Evolutionary conservation across 352 stramenopile genomes (phyloP), one percentile per base, ranked within the genome.

Genomic region (Aphanomyces astaci): DNA sequence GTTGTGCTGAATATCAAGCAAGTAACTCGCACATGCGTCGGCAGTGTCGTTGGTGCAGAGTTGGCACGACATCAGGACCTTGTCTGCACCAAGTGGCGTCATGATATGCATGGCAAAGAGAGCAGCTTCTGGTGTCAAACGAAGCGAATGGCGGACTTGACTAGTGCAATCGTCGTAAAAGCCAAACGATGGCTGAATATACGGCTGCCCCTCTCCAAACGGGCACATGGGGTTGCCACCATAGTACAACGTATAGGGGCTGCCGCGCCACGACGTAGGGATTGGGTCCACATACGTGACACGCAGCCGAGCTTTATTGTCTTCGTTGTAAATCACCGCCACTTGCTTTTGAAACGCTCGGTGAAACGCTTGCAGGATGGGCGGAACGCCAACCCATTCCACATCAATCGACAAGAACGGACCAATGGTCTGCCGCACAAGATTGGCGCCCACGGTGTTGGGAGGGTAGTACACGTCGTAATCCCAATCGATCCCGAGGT

Each of bases 81-180:
- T 24, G 9, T 22, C 15, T 52, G 24, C 13, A 32, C 24, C 30
- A 4, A 62, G 30, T 4, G 53, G 53, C 13, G 11, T 43, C 45
- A 9, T 25, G 9, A 33, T 13, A 15, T 11, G 32, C 13, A 68
- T 25, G 15, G 62, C 62, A 45, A 68, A 68, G n/a, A 59, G 43
- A n/a, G 45, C 62, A 30, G 10, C 32, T 28, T 31, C n/a, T 9
- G 36, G 25, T 4, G 53, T 24, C 10, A 68, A 17, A 10, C 1
- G 1, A 46, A 68, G 22, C 28, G 36, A 57, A 4, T 57, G 51
- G 5, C 11, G 62, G 5, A 17, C 25, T 9, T 22, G 13, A 1
- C 9, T 19, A 15, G n/a, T 33, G 51, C 62, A 68, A 25, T 51
- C 33, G 46, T 68, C 62, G 32, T 59, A 68, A 43, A 43, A 68